Evolutionary conservation across 176 grass and related monocot species (phyloP).

Genomic region (Olyra latifolia): DNA sequence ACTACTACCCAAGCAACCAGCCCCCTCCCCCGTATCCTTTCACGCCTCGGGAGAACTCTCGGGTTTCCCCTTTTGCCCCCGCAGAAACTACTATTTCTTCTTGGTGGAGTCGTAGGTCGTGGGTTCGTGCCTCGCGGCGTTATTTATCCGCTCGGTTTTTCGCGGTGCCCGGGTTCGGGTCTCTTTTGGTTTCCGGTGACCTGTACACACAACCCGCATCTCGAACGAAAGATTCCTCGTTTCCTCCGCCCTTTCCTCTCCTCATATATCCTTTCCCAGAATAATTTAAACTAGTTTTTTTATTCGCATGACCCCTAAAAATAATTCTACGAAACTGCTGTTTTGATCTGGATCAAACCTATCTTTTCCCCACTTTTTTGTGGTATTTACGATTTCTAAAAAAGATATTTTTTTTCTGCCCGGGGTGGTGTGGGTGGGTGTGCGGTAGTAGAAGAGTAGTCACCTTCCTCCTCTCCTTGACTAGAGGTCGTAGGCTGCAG

Average conservation of each 20-base stretch:
- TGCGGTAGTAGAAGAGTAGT: no score
- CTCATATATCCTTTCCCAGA: background rate
- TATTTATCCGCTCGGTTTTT: conserved; percentile 42
- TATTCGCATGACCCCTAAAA: background rate
- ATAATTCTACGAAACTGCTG: background rate
- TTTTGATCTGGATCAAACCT: conserved; percentile 12
- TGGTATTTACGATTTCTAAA: conserved; percentile 1
- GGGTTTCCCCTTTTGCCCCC: conserved; percentile 43
- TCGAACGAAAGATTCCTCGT: conserved; percentile 10
- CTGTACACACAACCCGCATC: conserved; percentile 5
- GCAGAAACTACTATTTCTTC: conserved; percentile 26
- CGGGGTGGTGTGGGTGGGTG: background rate
- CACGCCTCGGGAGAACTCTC: background rate
- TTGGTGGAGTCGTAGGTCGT: background rate
- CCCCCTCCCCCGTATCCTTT: background rate
- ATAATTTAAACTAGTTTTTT: background rate
- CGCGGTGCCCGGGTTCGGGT: background rate
- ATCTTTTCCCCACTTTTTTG: background rate
- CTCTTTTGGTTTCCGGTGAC: conserved; percentile 35
- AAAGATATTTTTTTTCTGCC: background rate
- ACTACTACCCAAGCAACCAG: background rate
- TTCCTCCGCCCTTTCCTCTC: background rate
- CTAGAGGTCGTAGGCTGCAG: background rate
- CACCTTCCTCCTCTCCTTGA: conserved; percentile 10
- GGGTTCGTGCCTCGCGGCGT: background rate